These are phyloP conservation scores for Aquilaria agallochum DNA, from an alignment of 441 rosid genomes.

Conservation along the genomic window DNA sequence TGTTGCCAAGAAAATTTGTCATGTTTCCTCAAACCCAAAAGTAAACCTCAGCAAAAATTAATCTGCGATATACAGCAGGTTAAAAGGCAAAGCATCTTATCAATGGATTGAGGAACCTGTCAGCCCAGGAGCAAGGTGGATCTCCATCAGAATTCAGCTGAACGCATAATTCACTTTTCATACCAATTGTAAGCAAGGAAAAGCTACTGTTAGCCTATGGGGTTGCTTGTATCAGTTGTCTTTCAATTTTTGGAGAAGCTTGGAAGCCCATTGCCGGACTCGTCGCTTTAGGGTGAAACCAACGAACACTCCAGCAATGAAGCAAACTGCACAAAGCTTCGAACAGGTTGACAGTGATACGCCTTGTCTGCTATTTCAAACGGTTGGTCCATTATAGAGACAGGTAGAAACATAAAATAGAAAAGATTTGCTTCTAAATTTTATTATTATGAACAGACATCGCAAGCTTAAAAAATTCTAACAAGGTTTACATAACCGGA, in stretches of 20 bases:
- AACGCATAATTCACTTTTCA: no score
- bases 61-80: no score
- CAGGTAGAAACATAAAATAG: background rate
- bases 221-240: conserved; percentile 44
- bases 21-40: no score
- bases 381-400: background rate
- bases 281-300: conserved; percentile 78
- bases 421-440: background rate
- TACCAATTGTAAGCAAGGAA: no score
- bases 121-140: no score
- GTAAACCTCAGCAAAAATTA: no score
- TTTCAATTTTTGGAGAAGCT: conserved; percentile 56
- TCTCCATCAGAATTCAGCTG: no score
- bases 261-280: conserved; percentile 72
- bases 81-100: no score
- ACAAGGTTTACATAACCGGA: background rate
- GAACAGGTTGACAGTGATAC: conserved; percentile 72
- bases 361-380: conserved; percentile 37
- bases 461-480: no score
- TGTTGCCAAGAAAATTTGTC: no score
- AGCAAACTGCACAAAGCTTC: conserved; percentile 69
- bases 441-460: background rate
- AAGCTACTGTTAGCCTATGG: no score
- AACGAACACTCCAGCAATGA: conserved; percentile 69
- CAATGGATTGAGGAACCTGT: no score